A percentile compares a stretch with the other conserved stretches of the same genome.
These are phyloP conservation scores for Solanum hybrid DNA, from an alignment of 305 asterid species.

Conservation along the genomic window DNA sequence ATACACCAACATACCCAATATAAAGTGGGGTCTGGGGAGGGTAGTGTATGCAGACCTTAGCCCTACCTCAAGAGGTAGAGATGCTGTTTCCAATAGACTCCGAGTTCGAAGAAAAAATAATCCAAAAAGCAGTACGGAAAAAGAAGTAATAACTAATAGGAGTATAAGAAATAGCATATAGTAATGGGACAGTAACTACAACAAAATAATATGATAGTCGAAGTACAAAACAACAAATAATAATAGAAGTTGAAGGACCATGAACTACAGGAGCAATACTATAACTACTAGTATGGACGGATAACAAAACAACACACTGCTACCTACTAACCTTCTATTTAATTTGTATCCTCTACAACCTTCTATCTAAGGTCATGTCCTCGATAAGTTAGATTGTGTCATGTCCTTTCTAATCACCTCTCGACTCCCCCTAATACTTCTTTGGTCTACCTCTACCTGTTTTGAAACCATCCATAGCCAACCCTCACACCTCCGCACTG, in stretches of 20 bases:
- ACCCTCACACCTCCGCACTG: not conserved
- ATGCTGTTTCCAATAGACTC: no score
- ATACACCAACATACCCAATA: not conserved
- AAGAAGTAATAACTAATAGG: not conserved
- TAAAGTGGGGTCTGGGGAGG: not conserved
- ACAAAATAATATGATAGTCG: no score
- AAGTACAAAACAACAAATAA: not conserved
- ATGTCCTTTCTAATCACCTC: not conserved
- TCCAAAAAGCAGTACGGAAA: not conserved
- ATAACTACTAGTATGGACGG: not conserved
- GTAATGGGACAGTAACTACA: not conserved
- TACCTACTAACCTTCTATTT: not conserved
- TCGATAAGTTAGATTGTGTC: not conserved
- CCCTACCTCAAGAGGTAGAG: not conserved
- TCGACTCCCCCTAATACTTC: not conserved
- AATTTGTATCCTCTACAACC: not conserved
- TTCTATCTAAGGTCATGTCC: not conserved
- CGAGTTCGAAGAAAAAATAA: not conserved
- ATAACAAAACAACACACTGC: not conserved
- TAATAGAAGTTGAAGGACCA: not conserved
- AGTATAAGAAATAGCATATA: not conserved
- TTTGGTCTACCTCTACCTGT: not conserved
- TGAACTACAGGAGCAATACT: not conserved
- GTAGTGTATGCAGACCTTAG: not conserved
- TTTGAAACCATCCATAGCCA: not conserved